Evolutionary conservation across 371 early-diverging fungal genomes (phyloP).

Genomic region (Rhizopus stolonifer): DNA sequence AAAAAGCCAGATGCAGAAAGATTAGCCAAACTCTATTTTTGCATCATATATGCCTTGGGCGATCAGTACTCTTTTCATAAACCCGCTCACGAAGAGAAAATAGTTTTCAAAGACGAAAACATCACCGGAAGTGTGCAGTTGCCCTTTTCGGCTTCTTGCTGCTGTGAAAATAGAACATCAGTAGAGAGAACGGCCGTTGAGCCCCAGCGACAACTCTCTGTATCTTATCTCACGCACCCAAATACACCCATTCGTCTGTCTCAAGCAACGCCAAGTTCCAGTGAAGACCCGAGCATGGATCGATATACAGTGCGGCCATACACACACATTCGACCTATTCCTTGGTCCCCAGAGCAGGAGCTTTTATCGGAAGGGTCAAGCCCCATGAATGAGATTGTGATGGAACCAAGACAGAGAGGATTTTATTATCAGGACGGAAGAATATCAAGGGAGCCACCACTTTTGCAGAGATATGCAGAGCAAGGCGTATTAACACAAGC

Average conservation of each 20-base stretch:
- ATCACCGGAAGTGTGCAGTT: constrained; percentile 15
- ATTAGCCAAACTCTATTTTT: constrained; percentile 46
- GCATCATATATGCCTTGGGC: constrained; percentile 45
- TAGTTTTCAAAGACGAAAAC: constrained; percentile 33
- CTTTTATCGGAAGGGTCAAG: constrained; percentile 1
- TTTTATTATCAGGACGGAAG: constrained; percentile 51
- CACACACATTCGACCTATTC: constrained; percentile 17
- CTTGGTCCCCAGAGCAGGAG: constrained; percentile 18
- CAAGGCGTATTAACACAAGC: constrained; percentile 49
- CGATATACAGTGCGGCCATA: constrained; percentile 20
- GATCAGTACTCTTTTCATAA: constrained; percentile 39
- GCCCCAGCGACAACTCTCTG: constrained; percentile 30
- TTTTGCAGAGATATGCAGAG: constrained; percentile 45
- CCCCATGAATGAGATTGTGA: constrained; percentile 16
- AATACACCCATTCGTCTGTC: constrained; percentile 6
- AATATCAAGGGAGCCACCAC: constrained; percentile 39
- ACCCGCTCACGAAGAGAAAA: constrained; percentile 31
- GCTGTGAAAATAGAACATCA: constrained; percentile 12
- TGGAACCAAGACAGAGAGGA: constrained; percentile 49
- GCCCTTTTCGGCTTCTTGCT: constrained; percentile 12
- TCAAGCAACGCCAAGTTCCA: background rate
- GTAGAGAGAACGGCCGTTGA: constrained; percentile 8
- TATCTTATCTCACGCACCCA: constrained; percentile 33
- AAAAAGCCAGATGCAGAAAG: constrained; percentile 40
- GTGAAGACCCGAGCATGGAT: constrained; percentile 28